Conservation (phyloP, 139 green algal species). For the Parachlorella kessleri region DNA sequence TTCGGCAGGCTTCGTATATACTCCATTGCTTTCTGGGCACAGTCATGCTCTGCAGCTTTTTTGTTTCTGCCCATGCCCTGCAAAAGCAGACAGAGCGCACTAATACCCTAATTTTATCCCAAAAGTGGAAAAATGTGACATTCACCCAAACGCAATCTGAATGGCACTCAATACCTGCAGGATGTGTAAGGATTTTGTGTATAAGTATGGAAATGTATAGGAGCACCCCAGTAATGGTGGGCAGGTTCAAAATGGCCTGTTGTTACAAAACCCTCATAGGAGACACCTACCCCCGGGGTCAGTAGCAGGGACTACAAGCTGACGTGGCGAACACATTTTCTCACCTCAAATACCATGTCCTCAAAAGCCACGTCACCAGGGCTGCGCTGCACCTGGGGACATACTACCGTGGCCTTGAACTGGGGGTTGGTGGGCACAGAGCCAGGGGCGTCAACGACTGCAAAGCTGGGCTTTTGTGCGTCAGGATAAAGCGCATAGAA, state of each 20-base stretch:
- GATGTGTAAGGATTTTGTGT: neutral
- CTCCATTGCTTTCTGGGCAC: neutral
- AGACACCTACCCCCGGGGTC: too few relatives aligned
- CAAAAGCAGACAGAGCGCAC: neutral
- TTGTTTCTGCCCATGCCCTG: slow-evolving; percentile 1
- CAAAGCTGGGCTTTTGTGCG: neutral
- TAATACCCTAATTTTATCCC: neutral
- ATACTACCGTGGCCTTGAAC: too few relatives aligned
- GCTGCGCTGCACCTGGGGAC: too few relatives aligned
- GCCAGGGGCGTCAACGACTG: too few relatives aligned
- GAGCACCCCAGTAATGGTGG: neutral
- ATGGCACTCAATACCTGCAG: neutral
- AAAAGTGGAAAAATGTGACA: neutral
- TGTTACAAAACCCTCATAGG: neutral
- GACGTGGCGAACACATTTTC: too few relatives aligned
- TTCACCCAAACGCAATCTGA: neutral
- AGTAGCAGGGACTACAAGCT: too few relatives aligned
- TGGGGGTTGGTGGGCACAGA: too few relatives aligned
- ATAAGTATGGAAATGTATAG: neutral
- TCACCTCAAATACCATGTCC: too few relatives aligned
- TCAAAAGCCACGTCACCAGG: too few relatives aligned
- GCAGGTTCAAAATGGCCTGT: neutral
- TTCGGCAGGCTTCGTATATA: too few relatives aligned
- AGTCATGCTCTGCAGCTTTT: neutral
- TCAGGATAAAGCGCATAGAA: neutral